phyloP scores from a whole-genome alignment of 2,329 filamentous ascomycete genomes.

The Aspergillus latus region DNA sequence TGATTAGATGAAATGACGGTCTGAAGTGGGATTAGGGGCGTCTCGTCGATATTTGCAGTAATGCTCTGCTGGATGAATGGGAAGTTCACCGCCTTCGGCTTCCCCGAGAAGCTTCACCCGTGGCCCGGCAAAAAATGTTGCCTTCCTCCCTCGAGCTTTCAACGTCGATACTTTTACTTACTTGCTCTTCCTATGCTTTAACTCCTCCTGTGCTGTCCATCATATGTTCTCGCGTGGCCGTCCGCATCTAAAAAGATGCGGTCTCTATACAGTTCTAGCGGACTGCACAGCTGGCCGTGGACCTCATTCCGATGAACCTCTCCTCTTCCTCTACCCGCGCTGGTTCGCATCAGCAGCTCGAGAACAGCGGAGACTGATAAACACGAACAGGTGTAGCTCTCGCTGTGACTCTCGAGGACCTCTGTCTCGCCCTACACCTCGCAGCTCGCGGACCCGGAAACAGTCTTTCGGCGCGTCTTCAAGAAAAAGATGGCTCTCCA shows the following conservation, averaged over 20 bases:
- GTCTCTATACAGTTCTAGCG: constrained; percentile 32
- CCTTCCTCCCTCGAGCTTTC: not conserved
- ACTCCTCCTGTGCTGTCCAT: constrained; percentile 17
- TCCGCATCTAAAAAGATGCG: constrained; percentile 42
- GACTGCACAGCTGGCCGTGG: constrained; percentile 32
- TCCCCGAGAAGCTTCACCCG: constrained; percentile 10
- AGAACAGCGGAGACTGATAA: constrained; percentile 16
- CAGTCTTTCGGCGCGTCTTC: constrained; percentile 15
- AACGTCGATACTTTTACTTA: not conserved
- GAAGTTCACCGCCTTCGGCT: constrained; percentile 4
- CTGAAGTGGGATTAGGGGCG: too few relatives aligned
- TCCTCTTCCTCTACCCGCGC: constrained; percentile 48
- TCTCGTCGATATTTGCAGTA: too few relatives aligned
- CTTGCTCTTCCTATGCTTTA: not conserved
- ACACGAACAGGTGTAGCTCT: constrained; percentile 2
- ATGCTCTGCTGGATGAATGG: too few relatives aligned
- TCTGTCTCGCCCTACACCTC: not conserved
- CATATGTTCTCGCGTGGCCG: constrained; percentile 47
- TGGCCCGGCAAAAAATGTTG: not conserved
- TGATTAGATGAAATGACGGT: too few relatives aligned
- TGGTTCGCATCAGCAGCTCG: constrained; percentile 36
- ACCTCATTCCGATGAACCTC: constrained; percentile 41
- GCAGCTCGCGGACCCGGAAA: constrained; percentile 1
- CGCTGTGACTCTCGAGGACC: not conserved
- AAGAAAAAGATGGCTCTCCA: constrained; percentile 28